Conservation (phyloP, 306 rosid species). For the Phaseolus lunatus region DNA sequence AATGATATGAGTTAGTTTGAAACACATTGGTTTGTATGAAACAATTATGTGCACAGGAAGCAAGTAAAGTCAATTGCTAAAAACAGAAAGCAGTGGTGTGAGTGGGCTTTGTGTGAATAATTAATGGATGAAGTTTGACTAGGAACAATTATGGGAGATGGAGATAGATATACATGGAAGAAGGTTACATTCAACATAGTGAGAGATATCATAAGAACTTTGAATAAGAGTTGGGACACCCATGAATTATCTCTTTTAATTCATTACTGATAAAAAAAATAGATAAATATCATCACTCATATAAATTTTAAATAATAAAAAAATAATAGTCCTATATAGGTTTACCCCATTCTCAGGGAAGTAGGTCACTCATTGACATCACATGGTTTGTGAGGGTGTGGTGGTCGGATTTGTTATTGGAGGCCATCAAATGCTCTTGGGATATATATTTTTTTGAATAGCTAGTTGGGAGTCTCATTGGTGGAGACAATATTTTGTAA, state of each 20-base stretch:
- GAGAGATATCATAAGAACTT: no score
- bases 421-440: slow-evolving; percentile 42
- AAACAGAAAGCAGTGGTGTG: slow-evolving; percentile 24
- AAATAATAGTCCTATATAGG: no score
- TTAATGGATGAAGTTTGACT: slow-evolving; percentile 41
- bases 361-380: slow-evolving; percentile 48
- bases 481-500: slow-evolving; percentile 17
- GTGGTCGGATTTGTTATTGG: slow-evolving; percentile 43
- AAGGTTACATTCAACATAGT: no score
- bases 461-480: neutral
- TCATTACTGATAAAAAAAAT: no score
- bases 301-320: neutral
- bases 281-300: no score
- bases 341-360: no score
- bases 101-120: neutral
- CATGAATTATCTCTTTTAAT: no score
- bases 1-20: neutral
- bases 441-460: slow-evolving; percentile 9
- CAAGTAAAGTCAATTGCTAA: slow-evolving; percentile 45
- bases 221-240: no score
- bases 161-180: neutral
- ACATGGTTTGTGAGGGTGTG: slow-evolving; percentile 54
- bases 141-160: slow-evolving; percentile 21
- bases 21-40: slow-evolving; percentile 6
- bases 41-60: slow-evolving; percentile 18